Evolutionary conservation across 495 filamentous ascomycete genomes (phyloP).

Genomic region (Beverwykella pulmonaria): DNA sequence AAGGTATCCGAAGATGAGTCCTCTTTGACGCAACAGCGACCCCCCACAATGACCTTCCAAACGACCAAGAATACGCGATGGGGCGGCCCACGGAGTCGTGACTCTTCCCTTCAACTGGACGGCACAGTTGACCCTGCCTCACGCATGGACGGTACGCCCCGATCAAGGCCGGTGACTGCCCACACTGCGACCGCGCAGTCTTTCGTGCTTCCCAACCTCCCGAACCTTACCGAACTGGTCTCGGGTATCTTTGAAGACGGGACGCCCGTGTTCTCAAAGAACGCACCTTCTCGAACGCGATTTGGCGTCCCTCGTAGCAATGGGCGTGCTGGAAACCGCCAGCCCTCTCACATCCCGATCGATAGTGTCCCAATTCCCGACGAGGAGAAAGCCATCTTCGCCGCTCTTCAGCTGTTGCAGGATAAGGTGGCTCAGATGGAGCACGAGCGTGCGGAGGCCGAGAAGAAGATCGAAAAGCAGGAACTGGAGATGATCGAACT

Average conservation of each 20-base stretch:
- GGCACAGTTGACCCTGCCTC: slow-evolving; percentile 9
- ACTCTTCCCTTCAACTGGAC: slow-evolving; percentile 44
- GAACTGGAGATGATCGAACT: slow-evolving; percentile 60
- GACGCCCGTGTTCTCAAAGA: slow-evolving; percentile 63
- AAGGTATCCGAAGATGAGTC: slow-evolving; percentile 60
- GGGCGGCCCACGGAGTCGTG: slow-evolving; percentile 50
- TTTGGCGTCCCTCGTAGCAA: slow-evolving; percentile 52
- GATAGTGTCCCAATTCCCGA: slow-evolving; percentile 67
- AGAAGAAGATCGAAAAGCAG: slow-evolving; percentile 59
- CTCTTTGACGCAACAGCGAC: slow-evolving; percentile 57
- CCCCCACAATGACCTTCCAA: slow-evolving; percentile 50
- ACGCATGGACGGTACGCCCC: slow-evolving; percentile 13
- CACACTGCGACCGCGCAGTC: slow-evolving; percentile 54
- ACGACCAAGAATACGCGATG: slow-evolving; percentile 62
- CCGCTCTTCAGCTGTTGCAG: slow-evolving; percentile 67
- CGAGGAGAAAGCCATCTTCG: slow-evolving; percentile 69
- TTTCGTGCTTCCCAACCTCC: slow-evolving; percentile 67
- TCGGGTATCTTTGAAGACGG: slow-evolving; percentile 69
- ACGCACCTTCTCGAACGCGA: slow-evolving; percentile 57
- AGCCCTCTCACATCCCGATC: slow-evolving; percentile 50
- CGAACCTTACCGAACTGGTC: slow-evolving; percentile 72
- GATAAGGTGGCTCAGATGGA: slow-evolving; percentile 67
- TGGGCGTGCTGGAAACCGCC: slow-evolving; percentile 7
- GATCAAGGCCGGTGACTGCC: slow-evolving; percentile 36
- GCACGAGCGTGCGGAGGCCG: slow-evolving; percentile 59